These are phyloP conservation scores for Bruguiera gymnorhiza DNA, from an alignment of 345 rosid species.

Conservation along the genomic window DNA sequence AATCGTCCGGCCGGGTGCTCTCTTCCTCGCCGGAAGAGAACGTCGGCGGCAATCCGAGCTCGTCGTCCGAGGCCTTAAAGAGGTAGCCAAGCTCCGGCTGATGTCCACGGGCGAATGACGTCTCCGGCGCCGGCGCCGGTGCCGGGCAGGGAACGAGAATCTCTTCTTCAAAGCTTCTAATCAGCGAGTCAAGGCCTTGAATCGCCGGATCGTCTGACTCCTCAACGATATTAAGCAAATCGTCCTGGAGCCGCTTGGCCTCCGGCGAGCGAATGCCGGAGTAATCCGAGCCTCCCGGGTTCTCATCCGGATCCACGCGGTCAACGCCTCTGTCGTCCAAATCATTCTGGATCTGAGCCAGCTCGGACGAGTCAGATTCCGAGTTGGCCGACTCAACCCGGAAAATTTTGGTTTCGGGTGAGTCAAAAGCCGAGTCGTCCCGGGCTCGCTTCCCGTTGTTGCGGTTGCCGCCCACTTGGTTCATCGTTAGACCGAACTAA, in stretches of 20 bases:
- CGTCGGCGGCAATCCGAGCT: slow-evolving; percentile 72
- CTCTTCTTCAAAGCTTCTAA: slow-evolving; percentile 71
- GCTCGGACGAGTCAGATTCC: background rate
- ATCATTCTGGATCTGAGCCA: background rate
- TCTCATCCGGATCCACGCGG: background rate
- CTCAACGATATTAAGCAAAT: slow-evolving; percentile 51
- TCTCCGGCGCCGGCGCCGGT: slow-evolving; percentile 17
- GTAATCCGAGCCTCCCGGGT: slow-evolving; percentile 3
- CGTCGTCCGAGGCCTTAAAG: slow-evolving; percentile 76
- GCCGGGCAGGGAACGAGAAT: slow-evolving; percentile 22
- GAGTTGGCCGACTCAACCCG: slow-evolving; percentile 19
- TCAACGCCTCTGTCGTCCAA: background rate
- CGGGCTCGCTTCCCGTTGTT: slow-evolving; percentile 29
- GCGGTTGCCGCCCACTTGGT: background rate
- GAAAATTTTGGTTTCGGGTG: slow-evolving; percentile 27
- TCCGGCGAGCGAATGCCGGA: slow-evolving; percentile 38
- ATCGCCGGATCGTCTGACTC: slow-evolving; percentile 49
- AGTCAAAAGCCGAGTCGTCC: slow-evolving; percentile 16
- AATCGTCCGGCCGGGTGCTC: slow-evolving; percentile 19
- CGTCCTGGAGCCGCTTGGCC: slow-evolving; percentile 56
- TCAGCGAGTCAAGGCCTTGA: slow-evolving; percentile 66
- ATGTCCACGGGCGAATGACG: slow-evolving; percentile 23
- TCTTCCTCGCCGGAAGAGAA: slow-evolving; percentile 28
- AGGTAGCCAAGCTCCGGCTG: slow-evolving; percentile 66
- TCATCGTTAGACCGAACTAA: slow-evolving; percentile 6